Evolutionary conservation across 2,329 filamentous ascomycete species (phyloP).

Genomic region (Aaosphaeria pasadenensis): DNA sequence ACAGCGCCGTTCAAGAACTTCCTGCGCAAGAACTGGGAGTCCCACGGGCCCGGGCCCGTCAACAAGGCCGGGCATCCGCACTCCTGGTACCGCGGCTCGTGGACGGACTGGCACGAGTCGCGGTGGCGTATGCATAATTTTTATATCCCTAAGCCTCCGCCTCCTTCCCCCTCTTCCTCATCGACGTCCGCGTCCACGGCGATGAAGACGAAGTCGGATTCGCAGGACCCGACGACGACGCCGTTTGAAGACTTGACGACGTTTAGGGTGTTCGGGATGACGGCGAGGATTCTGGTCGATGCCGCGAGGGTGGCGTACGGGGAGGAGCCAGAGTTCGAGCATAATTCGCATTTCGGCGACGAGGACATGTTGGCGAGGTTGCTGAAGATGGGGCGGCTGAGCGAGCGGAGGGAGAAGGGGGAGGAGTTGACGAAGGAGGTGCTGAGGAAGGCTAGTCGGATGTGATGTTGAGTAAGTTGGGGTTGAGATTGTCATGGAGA

Average conservation of each 20-base stretch:
- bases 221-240: slow-evolving; percentile 37
- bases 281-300: slow-evolving; percentile 84
- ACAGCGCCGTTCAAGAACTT: slow-evolving; percentile 87
- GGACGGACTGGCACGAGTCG: slow-evolving; percentile 74
- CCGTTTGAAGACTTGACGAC: slow-evolving; percentile 47
- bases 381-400: slow-evolving; percentile 55
- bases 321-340: slow-evolving; percentile 80
- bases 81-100: slow-evolving; percentile 81
- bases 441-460: slow-evolving; percentile 50
- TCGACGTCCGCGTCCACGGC: slow-evolving; percentile 4
- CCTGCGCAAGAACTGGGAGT: slow-evolving; percentile 58
- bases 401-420: slow-evolving; percentile 48
- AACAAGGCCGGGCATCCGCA: slow-evolving; percentile 42
- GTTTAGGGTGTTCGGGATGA: slow-evolving; percentile 95
- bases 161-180: slow-evolving; percentile 7
- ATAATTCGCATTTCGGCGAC: slow-evolving; percentile 62
- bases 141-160: slow-evolving; percentile 62
- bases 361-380: slow-evolving; percentile 62
- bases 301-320: slow-evolving; percentile 80
- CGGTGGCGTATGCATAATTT: slow-evolving; percentile 92
- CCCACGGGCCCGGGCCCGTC: slow-evolving; percentile 45
- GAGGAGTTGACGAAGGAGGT: slow-evolving; percentile 54
- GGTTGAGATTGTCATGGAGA: neutral
- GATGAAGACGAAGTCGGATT: slow-evolving; percentile 5
- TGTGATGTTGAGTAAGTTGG: slow-evolving; percentile 16